Evolutionary conservation across 192 early-diverging fungal genomes (phyloP), one percentile per base, ranked within the genome.

Genomic region (Tieghemiomyces parasiticus): DNA sequence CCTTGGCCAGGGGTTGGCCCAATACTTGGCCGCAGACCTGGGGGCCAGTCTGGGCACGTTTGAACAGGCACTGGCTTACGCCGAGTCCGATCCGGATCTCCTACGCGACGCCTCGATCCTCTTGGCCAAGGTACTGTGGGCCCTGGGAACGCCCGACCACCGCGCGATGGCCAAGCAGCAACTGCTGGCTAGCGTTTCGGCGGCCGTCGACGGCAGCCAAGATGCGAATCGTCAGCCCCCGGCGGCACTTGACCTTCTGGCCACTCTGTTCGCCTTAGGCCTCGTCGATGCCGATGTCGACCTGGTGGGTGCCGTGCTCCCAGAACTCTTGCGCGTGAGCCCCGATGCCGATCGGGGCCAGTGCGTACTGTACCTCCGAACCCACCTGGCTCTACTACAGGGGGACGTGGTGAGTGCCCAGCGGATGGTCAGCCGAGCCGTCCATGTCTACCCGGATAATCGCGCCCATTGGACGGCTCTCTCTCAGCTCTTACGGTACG

Each of bases 71-170:
- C 64, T 91, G 60, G 73, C 72, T 46, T 64, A 74, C 20, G 77
- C 75, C 28, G 69, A 72, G 33, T 55, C 66, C 35, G 68, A 63
- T 48, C 60, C 70, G n/a, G 71, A 67, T 22, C 66, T 81, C 60
- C 75, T 78, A 1, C 78, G 84, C 44, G 77, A 82, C 35, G 81
- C 89, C 1, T 74, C 84, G 12, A 74, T 93, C 2, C 61, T 90
- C 49, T 64, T 97, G 59, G 83, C 82, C 51, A 87, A 92, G 68
- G 92, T 93, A 0, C 74, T 97, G 51, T 94, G 90, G 86, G 90
- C 90, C 1, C 68, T 96, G 32, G 90, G 89, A 32, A 81, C 79
- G 4, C 74, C 76, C 30, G 84, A 88, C 60, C 89, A 95, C 60
- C 67, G 82, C 19, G 72, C 66, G 4, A 69, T 91, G 34, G 91